Evolutionary conservation across 192 early-diverging fungal genomes (phyloP).

Genomic region (Allomyces macrogynus): DNA sequence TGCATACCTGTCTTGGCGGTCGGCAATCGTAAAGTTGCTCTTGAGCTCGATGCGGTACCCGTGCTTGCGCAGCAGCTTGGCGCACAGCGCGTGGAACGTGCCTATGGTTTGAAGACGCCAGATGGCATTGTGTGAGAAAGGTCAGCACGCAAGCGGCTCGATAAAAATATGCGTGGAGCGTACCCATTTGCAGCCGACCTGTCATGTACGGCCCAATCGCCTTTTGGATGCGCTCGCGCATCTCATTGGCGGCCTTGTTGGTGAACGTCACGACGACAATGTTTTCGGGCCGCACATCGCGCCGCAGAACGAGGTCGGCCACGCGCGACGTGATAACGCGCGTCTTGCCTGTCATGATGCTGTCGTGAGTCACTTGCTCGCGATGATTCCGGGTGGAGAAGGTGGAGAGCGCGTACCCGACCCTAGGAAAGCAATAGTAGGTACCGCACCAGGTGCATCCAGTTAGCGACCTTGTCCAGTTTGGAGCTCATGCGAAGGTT

Average conservation of each 20-base stretch:
- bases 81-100: conserved; percentile 11
- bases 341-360: neutral
- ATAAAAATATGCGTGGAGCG: too few relatives aligned
- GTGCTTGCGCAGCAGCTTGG: conserved; percentile 3
- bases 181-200: conserved; percentile 6
- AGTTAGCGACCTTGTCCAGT: too few relatives aligned
- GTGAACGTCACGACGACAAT: conserved; percentile 13
- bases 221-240: conserved; percentile 6
- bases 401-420: too few relatives aligned
- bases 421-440: too few relatives aligned
- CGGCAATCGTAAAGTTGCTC: conserved; percentile 10
- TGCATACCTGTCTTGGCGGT: conserved; percentile 2
- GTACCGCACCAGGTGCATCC: too few relatives aligned
- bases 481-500: too few relatives aligned
- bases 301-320: conserved; percentile 7
- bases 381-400: too few relatives aligned
- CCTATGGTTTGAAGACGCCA: too few relatives aligned
- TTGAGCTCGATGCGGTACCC: conserved; percentile 2
- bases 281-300: neutral
- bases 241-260: conserved; percentile 15
- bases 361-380: too few relatives aligned
- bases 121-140: too few relatives aligned
- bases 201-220: conserved; percentile 1
- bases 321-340: conserved; percentile 12
- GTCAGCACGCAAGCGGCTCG: too few relatives aligned